phyloP scores from a whole-genome alignment of 2,329 filamentous ascomycete species.

The Xylariaceae sp. region DNA sequence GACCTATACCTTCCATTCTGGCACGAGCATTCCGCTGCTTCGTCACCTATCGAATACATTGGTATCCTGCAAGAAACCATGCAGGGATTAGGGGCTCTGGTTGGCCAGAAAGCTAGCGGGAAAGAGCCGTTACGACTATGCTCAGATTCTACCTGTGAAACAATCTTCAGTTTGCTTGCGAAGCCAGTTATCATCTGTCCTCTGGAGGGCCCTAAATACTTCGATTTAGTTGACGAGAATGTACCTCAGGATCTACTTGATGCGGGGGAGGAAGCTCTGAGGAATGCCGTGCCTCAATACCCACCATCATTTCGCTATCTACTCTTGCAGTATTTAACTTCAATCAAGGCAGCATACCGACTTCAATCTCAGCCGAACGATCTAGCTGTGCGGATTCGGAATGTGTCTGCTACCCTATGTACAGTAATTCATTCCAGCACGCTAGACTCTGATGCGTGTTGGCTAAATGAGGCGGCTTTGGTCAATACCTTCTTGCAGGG shows the following conservation, averaged over 20 bases:
- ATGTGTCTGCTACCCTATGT: constrained; percentile 53
- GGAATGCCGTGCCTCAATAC: constrained; percentile 37
- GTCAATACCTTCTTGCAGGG: constrained; percentile 43
- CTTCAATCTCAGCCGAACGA: constrained; percentile 21
- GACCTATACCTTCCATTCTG: constrained; percentile 39
- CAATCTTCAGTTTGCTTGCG: constrained; percentile 38
- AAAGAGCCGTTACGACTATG: constrained; percentile 31
- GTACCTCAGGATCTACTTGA: constrained; percentile 34
- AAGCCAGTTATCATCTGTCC: constrained; percentile 37
- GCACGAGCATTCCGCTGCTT: constrained; percentile 30
- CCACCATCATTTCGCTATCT: constrained; percentile 41
- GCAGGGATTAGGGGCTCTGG: constrained; percentile 39
- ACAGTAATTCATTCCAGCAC: constrained; percentile 57
- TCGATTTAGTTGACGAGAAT: constrained; percentile 17
- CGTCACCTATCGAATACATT: constrained; percentile 31
- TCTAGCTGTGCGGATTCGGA: constrained; percentile 38
- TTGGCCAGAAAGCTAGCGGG: constrained; percentile 36
- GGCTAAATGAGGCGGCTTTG: constrained; percentile 52
- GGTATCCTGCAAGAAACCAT: constrained; percentile 37
- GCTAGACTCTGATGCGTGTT: constrained; percentile 37
- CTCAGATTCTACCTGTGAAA: constrained; percentile 37
- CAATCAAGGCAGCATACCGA: constrained; percentile 36
- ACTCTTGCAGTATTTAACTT: constrained; percentile 38
- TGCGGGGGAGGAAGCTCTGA: constrained; percentile 36
- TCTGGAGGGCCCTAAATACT: constrained; percentile 31